These are phyloP conservation scores for Arxiozyma heterogenica DNA, from an alignment of 1,139 yeast genomes.

Conservation along the genomic window DNA sequence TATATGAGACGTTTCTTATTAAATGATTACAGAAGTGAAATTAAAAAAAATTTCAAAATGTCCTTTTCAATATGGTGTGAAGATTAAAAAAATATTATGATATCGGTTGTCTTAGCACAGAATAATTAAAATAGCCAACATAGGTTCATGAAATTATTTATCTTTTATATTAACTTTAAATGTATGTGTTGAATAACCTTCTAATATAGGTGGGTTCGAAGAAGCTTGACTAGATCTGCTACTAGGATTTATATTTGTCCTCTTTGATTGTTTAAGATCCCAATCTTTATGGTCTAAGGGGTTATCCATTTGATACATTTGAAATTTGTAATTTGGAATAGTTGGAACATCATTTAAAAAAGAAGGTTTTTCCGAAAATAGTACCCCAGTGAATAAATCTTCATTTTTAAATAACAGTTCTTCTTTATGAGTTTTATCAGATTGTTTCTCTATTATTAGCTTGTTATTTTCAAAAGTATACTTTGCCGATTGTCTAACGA, in stretches of 20 bases:
- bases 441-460: background rate
- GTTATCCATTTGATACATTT: slow-evolving; percentile 2
- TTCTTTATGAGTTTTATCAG: background rate
- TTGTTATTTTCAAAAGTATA: background rate
- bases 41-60: background rate
- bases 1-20: background rate
- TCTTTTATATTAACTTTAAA: slow-evolving; percentile 11
- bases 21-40: background rate
- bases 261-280: slow-evolving; percentile 2
- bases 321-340: background rate
- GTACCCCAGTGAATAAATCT: background rate
- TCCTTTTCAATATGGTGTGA: background rate
- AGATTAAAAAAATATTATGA: background rate
- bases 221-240: slow-evolving; percentile 8
- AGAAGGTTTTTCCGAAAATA: background rate
- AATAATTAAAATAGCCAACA: background rate
- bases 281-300: background rate
- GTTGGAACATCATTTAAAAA: background rate
- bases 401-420: background rate
- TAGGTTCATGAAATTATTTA: background rate
- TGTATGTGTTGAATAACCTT: slow-evolving; percentile 16
- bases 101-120: background rate
- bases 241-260: slow-evolving; percentile 10
- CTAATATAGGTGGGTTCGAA: slow-evolving; percentile 8
- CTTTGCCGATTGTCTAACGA: background rate